These are phyloP conservation scores for Trametopsis cervina DNA, from an alignment of 768 basidiomycete genomes.

Conservation along the genomic window DNA sequence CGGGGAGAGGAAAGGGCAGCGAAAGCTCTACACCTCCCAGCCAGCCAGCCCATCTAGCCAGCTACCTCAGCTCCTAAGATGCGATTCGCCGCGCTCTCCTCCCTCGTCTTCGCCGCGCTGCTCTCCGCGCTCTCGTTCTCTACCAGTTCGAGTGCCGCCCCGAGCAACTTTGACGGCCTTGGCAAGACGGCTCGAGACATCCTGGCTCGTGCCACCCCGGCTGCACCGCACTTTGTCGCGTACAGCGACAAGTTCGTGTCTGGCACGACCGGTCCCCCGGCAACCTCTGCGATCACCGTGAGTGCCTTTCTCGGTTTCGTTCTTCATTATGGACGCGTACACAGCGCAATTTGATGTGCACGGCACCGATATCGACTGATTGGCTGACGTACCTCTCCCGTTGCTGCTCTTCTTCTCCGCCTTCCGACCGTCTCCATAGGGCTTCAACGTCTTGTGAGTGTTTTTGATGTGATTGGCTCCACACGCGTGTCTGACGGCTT, in stretches of 20 bases:
- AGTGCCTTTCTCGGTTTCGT: background rate
- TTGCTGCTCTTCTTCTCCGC: background rate
- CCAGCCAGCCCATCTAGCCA: too few relatives aligned
- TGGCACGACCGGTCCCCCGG: slow-evolving; percentile 42
- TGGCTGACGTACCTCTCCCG: background rate
- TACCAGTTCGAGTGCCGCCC: background rate
- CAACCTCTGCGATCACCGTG: slow-evolving; percentile 37
- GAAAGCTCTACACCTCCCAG: too few relatives aligned
- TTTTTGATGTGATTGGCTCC: slow-evolving; percentile 3
- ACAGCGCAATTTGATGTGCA: background rate
- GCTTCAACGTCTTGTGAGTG: slow-evolving; percentile 53
- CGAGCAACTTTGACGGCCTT: slow-evolving; percentile 7
- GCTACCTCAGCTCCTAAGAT: too few relatives aligned
- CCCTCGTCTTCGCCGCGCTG: background rate
- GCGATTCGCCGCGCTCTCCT: background rate
- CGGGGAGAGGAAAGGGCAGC: too few relatives aligned
- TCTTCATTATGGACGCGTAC: background rate
- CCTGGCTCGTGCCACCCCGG: slow-evolving; percentile 26
- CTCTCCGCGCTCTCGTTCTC: background rate
- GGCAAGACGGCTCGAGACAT: slow-evolving; percentile 12
- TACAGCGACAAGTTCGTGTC: slow-evolving; percentile 37
- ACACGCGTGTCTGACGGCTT: background rate
- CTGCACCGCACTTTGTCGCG: slow-evolving; percentile 44
- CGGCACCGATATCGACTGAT: background rate
- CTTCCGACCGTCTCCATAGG: too few relatives aligned